phyloP scores from a whole-genome alignment of 805 yeast genomes.

The Kodamaea kaohsiungensis region DNA sequence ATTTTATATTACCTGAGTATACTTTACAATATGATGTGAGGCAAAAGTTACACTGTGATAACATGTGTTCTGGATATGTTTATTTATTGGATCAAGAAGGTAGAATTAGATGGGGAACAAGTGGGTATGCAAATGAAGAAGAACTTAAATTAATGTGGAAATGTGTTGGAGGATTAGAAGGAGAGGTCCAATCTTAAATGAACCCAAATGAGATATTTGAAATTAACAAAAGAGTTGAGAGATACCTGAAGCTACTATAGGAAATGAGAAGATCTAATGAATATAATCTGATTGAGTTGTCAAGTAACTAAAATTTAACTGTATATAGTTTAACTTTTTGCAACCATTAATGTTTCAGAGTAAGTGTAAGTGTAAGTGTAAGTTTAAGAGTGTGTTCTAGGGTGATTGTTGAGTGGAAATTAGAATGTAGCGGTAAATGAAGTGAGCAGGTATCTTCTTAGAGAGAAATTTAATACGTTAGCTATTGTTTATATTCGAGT shows the following conservation, averaged over 20 bases:
- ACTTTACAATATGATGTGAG: constrained; percentile 58
- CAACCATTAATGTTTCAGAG: neutral
- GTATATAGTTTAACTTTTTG: neutral
- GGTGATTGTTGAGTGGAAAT: no score
- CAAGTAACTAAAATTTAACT: neutral
- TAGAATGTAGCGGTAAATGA: no score
- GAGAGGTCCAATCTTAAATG: constrained; percentile 35
- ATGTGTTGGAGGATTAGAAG: constrained; percentile 58
- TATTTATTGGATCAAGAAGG: constrained; percentile 74
- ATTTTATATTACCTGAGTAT: constrained; percentile 63
- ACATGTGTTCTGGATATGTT: constrained; percentile 80
- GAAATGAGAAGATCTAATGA: neutral
- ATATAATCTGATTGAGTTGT: no score
- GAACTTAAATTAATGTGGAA: constrained; percentile 69
- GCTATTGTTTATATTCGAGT: no score
- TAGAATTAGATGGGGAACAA: constrained; percentile 86
- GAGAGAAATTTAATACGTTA: no score
- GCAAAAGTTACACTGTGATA: constrained; percentile 63
- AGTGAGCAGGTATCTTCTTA: no score
- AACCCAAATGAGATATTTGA: no score
- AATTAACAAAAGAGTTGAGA: neutral
- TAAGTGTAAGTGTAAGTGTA: neutral
- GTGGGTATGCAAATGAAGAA: constrained; percentile 73
- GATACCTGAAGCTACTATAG: no score
- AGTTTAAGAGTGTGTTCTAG: no score